Percentiles rank a stretch among this genome's conserved stretches.
Evolutionary conservation across 164 flowering plant genomes (phyloP).

Genomic region (Cinnamomum micranthum): DNA sequence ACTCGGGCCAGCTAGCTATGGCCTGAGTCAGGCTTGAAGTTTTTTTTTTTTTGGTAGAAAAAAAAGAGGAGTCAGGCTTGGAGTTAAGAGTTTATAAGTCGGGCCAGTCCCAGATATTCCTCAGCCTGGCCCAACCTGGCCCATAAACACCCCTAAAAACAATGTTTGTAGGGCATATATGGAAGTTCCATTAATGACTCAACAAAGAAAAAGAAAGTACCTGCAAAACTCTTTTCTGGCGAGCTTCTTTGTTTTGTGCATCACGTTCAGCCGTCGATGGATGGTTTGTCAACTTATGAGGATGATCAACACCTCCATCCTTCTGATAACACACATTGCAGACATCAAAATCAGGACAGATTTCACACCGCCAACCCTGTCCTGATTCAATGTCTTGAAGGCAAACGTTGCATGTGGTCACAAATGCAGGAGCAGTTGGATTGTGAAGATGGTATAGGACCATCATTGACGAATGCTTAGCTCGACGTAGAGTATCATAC

Average conservation of each 20-base stretch:
- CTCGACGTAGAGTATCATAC: conserved; percentile 96
- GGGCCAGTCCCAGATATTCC: no score
- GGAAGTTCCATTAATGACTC: no score
- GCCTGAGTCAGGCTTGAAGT: no score
- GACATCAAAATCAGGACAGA: conserved; percentile 95
- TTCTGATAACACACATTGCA: conserved; percentile 85
- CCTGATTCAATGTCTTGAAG: conserved; percentile 90
- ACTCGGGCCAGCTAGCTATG: no score
- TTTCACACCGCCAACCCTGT: conserved; percentile 98
- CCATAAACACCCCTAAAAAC: no score
- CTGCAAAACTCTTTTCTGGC: conserved; percentile 84
- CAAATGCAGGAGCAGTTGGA: conserved; percentile 99
- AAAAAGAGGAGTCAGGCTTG: no score
- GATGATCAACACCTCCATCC: conserved; percentile 81
- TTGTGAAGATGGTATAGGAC: conserved; percentile 98
- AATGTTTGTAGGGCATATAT: no score
- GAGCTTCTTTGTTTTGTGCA: conserved; percentile 95
- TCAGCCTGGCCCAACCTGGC: no score
- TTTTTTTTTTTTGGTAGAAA: no score
- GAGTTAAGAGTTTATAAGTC: no score
- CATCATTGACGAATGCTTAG: conserved; percentile 99
- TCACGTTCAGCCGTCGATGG: conserved; percentile 81
- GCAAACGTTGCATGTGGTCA: conserved; percentile 81
- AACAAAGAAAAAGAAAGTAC: conserved; percentile 27
- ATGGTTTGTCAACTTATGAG: conserved; percentile 87